phyloP scores from a whole-genome alignment of 768 basidiomycete species.

The Rhizopogon vulgaris region DNA sequence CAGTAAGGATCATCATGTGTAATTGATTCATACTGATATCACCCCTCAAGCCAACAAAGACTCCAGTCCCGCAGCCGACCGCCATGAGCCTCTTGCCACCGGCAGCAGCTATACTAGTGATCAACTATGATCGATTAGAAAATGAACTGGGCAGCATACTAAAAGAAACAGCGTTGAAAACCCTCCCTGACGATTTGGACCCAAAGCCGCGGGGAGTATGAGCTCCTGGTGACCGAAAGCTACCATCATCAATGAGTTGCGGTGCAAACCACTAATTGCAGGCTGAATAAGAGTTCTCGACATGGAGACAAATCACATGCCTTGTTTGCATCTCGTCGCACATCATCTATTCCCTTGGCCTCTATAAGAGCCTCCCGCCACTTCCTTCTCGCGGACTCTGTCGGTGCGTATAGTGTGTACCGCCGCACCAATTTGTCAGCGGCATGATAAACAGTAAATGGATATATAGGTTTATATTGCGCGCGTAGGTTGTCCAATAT shows the following conservation, averaged over 20 bases:
- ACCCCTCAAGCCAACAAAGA: conserved; percentile 57
- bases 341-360: conserved; percentile 57
- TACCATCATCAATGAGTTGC: conserved; percentile 50
- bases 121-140: background rate
- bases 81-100: conserved; percentile 53
- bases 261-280: conserved; percentile 58
- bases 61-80: conserved; percentile 59
- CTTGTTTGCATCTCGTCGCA: conserved; percentile 66
- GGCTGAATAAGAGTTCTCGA: conserved; percentile 6
- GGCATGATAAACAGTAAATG: conserved; percentile 74
- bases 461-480: conserved; percentile 53
- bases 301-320: conserved; percentile 31
- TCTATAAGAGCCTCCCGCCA: conserved; percentile 61
- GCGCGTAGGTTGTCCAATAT: conserved; percentile 51
- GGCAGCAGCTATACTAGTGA: conserved; percentile 30
- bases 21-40: conserved; percentile 41
- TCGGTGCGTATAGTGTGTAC: conserved; percentile 68
- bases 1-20: background rate
- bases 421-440: conserved; percentile 46
- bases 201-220: conserved; percentile 24
- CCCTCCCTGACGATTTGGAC: conserved; percentile 47
- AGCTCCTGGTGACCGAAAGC: conserved; percentile 47
- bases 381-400: conserved; percentile 49
- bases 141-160: conserved; percentile 34
- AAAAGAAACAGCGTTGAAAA: conserved; percentile 57